Conservation (phyloP, 1,284 basidiomycete species). For the Pseudomicrostroma phylloplanum region DNA sequence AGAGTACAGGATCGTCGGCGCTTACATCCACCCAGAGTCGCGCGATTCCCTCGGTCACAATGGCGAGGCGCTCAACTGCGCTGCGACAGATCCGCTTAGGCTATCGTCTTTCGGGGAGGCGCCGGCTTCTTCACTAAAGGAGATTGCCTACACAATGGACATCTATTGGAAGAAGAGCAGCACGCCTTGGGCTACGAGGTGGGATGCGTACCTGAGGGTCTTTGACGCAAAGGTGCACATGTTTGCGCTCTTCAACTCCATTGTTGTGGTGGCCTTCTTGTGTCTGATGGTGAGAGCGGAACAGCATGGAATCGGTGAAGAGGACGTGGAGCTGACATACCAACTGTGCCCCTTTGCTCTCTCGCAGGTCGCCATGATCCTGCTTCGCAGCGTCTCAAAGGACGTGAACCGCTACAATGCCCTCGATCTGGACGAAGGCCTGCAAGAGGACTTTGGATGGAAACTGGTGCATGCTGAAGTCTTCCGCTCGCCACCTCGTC, state of each 20-base stretch:
- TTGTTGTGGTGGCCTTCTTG: slow-evolving; percentile 67
- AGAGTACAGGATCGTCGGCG: slow-evolving; percentile 48
- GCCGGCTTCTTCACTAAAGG: slow-evolving; percentile 52
- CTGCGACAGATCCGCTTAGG: not conserved
- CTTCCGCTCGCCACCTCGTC: slow-evolving; percentile 72
- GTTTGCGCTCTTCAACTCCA: slow-evolving; percentile 89
- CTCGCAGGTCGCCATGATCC: slow-evolving; percentile 69
- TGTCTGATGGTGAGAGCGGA: slow-evolving; percentile 64
- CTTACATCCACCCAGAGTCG: slow-evolving; percentile 40
- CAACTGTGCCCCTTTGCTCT: too few relatives aligned
- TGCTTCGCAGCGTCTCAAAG: slow-evolving; percentile 75
- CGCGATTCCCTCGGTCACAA: slow-evolving; percentile 27
- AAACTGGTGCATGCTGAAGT: slow-evolving; percentile 94
- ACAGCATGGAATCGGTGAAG: slow-evolving; percentile 14
- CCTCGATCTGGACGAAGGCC: slow-evolving; percentile 86
- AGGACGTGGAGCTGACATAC: slow-evolving; percentile 54
- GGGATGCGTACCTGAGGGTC: slow-evolving; percentile 82
- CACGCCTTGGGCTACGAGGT: slow-evolving; percentile 71
- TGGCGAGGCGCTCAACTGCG: slow-evolving; percentile 11
- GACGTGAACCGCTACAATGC: slow-evolving; percentile 96
- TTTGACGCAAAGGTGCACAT: slow-evolving; percentile 58
- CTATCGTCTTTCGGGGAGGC: slow-evolving; percentile 19
- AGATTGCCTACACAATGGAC: slow-evolving; percentile 81
- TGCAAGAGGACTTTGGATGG: slow-evolving; percentile 98
- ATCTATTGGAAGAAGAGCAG: slow-evolving; percentile 81